Base-by-base conservation (phyloP, 1,139 yeast species). In the Insectozyma bohioensis region DNA sequence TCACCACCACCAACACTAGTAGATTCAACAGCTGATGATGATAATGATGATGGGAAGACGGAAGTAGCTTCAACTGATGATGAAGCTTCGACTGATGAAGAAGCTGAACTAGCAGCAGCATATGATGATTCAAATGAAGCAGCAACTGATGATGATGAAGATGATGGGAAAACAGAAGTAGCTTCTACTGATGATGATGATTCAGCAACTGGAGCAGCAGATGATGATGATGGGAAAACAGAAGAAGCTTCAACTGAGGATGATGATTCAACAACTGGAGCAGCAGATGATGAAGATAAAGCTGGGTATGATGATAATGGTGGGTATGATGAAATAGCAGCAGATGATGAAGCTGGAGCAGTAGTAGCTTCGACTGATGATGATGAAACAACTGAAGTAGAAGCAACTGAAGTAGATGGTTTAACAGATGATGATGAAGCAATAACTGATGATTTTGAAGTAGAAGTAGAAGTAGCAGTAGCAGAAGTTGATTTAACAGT, bases 331-430 rank as follows among this genome's bases (percentile, higher is more conserved):
- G 27, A 13, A 9, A 12, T 6, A 7, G 30, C 30, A 9, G 31
- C 7, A 8, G 38, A 16, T 8, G 35, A 24, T n/a, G 35, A 36
- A 10, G 26, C n/a, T 18, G 18, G 14, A 12, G 14, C 19, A 11
- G 18, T 26, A 17, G 31, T 17, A 8, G 28, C 4, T 18, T 13
- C 17, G 8, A 24, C 9, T 14, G 30, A 16, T 16, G 35, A 17
- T 7, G 21, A 5, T n/a, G 20, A 21, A 4, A 6, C 24, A 29
- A 20, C 5, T 4, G 26, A 16, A 5, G 16, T 18, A 17, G 28
- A 30, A 13, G 10, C 5, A 10, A 4, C 12, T 6, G 24, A 16
- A 9, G 12, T 13, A 8, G 28, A 24, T 12, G 24, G 15, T n/a
- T n/a, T n/a, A 12, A 26, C 26, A 23, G 26, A 23, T 6, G 26